Evolutionary conservation across 192 early-diverging fungal genomes (phyloP).

Genomic region (Lunasporangiospora selenospora): DNA sequence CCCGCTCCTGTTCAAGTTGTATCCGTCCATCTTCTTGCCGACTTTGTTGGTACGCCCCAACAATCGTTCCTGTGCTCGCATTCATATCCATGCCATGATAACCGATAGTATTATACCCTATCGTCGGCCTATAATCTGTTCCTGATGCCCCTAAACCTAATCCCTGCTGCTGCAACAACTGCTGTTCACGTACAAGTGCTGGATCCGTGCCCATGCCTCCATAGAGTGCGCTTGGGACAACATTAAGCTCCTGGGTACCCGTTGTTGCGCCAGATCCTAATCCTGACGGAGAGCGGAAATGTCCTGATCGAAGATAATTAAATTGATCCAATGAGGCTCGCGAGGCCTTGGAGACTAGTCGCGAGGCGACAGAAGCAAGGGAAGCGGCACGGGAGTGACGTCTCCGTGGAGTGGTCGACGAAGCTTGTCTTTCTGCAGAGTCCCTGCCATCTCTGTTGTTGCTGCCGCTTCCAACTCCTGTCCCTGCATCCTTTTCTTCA

Average conservation of each 20-base stretch:
- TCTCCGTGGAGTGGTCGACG: no score
- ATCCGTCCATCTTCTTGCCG: constrained; percentile 33
- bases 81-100: not conserved
- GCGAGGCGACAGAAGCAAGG: constrained; percentile 8
- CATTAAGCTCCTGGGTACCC: not conserved
- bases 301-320: constrained; percentile 4
- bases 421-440: not conserved
- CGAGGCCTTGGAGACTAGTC: constrained; percentile 1
- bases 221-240: constrained; percentile 15
- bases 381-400: constrained; percentile 8
- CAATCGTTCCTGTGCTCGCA: not conserved
- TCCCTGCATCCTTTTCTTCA: no score
- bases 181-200: constrained; percentile 2
- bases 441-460: not conserved
- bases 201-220: constrained; percentile 7
- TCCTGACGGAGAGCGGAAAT: not conserved
- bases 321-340: constrained; percentile 16
- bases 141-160: not conserved
- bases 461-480: not conserved
- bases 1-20: constrained; percentile 29
- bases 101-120: no score
- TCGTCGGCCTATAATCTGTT: not conserved
- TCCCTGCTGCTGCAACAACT: not conserved
- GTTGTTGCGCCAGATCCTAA: no score
- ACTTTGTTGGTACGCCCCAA: no score